Base-by-base conservation (phyloP, 352 stramenopile genomes). In the Globisporangium acanthophoron region DNA sequence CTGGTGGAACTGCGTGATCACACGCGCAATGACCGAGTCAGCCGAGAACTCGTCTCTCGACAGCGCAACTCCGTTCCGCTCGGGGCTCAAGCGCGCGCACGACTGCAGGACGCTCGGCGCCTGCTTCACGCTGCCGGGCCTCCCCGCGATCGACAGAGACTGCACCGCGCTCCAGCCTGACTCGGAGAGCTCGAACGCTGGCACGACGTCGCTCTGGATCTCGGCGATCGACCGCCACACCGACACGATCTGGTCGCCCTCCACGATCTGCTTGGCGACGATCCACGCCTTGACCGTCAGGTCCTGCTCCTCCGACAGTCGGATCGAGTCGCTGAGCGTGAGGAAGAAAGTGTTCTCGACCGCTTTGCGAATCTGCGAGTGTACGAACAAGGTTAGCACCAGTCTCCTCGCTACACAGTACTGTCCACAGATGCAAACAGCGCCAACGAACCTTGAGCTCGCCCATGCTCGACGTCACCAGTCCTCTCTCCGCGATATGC, bases 141-240 rank as follows among this genome's bases (percentile, higher is more conserved):
- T 45, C 13, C 13, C 40, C 0, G 12, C 40, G 16, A 45, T 13
- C 3, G 13, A 13, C 2, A 45, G 40, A 20, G 2, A 20, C 12
- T 11, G 40, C 40, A 20, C 12, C 1, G n/a, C 13, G 13, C 3
- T 20, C 40, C 40, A 45, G 3, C 40, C 40, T 5, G 40, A 20
- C 40, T 45, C 40, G 13, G 16, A 16, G 40, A 45, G 16, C 13
- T 45, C 13, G 40, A 45, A 45, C 13, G 13, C 6, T 5, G 40
- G 40, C 13, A 45, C 40, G 3, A 20, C 12, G 3, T 5, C 40
- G 40, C 40, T 45, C 40, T 52, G 47, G 16, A 56, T 70, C 48
- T 73, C 58, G 41, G 70, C 65, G 52, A 66, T 67, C 21, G 52
- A 51, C 29, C 68, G 65, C 64, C 63, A 74, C 7, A 74, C 61